These are phyloP conservation scores for Fusarium sp. DNA, from an alignment of 2,329 filamentous ascomycete species.

Conservation along the genomic window DNA sequence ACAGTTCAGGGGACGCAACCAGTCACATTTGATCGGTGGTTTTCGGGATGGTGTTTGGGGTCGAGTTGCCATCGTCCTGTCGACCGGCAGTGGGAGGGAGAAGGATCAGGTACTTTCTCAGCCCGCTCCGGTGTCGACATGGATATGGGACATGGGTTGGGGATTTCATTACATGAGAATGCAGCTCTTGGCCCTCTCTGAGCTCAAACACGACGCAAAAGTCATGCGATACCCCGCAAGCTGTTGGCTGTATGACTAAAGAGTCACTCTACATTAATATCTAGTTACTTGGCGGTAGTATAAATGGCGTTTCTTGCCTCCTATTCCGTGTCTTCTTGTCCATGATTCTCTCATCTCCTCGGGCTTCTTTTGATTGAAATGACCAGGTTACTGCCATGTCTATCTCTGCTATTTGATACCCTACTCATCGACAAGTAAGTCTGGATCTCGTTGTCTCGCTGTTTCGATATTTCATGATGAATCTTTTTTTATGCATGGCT, in stretches of 20 bases:
- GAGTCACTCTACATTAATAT: conserved; percentile 6
- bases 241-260: conserved; percentile 18
- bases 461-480: conserved; percentile 41
- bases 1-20: background rate
- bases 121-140: conserved; percentile 5
- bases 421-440: conserved; percentile 12
- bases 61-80: background rate
- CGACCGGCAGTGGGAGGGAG: background rate
- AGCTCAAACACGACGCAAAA: conserved; percentile 18
- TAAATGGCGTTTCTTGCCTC: conserved; percentile 23
- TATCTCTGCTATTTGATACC: background rate
- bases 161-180: conserved; percentile 40
- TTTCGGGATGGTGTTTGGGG: background rate
- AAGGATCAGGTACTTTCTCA: conserved; percentile 21
- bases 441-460: background rate
- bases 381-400: background rate
- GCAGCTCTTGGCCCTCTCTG: conserved; percentile 37
- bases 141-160: conserved; percentile 31
- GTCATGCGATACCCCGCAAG: conserved; percentile 41
- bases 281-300: conserved; percentile 12
- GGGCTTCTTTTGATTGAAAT: background rate
- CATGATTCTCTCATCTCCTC: background rate
- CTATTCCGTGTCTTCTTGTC: background rate
- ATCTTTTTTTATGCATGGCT: conserved; percentile 47
- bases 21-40: background rate